phyloP scores from a whole-genome alignment of 495 filamentous ascomycete genomes.

The Xylaria castorea region DNA sequence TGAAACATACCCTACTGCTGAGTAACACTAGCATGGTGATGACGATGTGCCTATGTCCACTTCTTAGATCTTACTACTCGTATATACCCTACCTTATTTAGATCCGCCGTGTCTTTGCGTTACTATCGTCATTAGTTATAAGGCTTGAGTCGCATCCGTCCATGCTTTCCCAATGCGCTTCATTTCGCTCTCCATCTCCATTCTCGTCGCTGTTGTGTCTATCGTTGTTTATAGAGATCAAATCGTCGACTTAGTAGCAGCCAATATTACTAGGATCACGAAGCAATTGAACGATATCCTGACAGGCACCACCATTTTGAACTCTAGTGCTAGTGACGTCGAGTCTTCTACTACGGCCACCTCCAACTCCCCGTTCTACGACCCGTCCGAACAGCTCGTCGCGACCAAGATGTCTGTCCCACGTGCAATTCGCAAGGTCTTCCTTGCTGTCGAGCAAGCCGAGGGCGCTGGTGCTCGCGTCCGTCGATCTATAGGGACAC shows the following conservation, averaged over 20 bases:
- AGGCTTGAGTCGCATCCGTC: constrained; percentile 8
- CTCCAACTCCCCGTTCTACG: constrained; percentile 37
- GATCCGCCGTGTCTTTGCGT: not conserved
- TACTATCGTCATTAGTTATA: constrained; percentile 13
- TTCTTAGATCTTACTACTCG: constrained; percentile 7
- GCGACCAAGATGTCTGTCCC: constrained; percentile 67
- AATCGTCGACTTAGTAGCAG: constrained; percentile 37
- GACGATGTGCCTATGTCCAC: not conserved
- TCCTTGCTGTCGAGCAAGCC: constrained; percentile 83
- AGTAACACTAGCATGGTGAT: not conserved
- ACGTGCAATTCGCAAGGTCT: constrained; percentile 78
- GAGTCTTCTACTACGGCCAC: constrained; percentile 13
- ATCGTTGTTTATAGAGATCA: constrained; percentile 42
- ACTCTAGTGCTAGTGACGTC: constrained; percentile 26
- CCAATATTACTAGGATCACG: constrained; percentile 31
- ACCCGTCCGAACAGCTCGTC: constrained; percentile 35
- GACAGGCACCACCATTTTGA: not conserved
- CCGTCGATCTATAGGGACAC: constrained; percentile 85
- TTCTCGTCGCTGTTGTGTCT: constrained; percentile 49
- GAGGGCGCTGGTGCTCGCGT: constrained; percentile 92
- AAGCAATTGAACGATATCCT: constrained; percentile 29
- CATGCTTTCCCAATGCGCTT: constrained; percentile 39
- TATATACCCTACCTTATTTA: constrained; percentile 5
- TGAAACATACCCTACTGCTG: constrained; percentile 6
- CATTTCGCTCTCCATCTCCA: constrained; percentile 41